Percentiles rank a stretch among this genome's conserved stretches.
Conservation (phyloP, 1,284 basidiomycete species). For the Ustilago hordei region DNA sequence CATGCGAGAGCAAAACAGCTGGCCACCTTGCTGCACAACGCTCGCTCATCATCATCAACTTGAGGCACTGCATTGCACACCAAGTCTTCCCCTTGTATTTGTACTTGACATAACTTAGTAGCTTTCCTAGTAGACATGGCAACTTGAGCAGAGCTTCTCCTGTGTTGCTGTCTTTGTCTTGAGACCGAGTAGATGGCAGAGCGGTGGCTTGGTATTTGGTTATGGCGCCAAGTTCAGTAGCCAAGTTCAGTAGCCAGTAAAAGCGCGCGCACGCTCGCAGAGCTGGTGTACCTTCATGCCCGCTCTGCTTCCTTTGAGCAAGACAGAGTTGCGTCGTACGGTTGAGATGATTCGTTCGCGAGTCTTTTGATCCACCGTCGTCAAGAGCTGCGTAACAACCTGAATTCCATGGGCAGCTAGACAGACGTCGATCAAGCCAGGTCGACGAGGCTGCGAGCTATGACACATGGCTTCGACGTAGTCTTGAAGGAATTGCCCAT, state of each 20-base stretch:
- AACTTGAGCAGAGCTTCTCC: background rate
- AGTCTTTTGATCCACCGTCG: constrained; percentile 50
- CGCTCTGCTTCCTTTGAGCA: constrained; percentile 67
- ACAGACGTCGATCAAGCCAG: constrained; percentile 64
- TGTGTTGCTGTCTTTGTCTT: background rate
- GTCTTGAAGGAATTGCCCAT: constrained; percentile 41
- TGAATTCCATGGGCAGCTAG: constrained; percentile 63
- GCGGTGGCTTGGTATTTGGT: background rate
- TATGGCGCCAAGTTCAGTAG: background rate
- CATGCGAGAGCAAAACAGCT: constrained; percentile 25
- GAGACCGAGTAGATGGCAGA: background rate
- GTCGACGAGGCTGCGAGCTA: constrained; percentile 50
- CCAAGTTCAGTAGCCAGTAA: constrained; percentile 57
- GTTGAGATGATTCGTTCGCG: constrained; percentile 62
- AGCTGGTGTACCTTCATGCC: constrained; percentile 66
- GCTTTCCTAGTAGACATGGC: constrained; percentile 9
- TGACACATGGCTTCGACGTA: constrained; percentile 60
- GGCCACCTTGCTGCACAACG: constrained; percentile 17
- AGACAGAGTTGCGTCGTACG: constrained; percentile 63
- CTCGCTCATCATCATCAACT: constrained; percentile 15
- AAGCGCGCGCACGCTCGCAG: constrained; percentile 67
- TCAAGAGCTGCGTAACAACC: constrained; percentile 68
- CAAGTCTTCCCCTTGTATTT: constrained; percentile 23
- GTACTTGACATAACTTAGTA: constrained; percentile 27
- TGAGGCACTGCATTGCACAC: background rate